Evolutionary conservation across 495 filamentous ascomycete genomes (phyloP).

Genomic region (Penicillium coffeae): DNA sequence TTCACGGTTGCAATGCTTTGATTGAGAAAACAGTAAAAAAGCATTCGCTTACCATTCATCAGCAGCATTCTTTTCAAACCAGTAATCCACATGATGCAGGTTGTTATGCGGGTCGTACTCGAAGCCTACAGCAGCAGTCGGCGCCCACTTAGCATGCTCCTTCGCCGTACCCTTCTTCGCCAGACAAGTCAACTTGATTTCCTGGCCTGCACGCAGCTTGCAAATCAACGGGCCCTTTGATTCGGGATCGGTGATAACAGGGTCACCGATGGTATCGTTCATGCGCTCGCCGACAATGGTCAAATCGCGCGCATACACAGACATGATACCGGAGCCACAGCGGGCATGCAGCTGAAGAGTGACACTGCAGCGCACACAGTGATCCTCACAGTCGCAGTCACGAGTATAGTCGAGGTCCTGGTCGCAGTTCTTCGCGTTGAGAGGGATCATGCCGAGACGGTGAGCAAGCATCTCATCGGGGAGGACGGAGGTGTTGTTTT

Average conservation of each 20-base stretch:
- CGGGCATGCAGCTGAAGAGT: conserved; percentile 76
- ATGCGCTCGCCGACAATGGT: conserved; percentile 56
- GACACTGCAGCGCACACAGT: conserved; percentile 87
- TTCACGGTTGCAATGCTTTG: no score
- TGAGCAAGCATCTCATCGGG: conserved; percentile 95
- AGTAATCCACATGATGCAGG: conserved; percentile 80
- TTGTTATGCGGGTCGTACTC: conserved; percentile 98
- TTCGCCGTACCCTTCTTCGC: conserved; percentile 99
- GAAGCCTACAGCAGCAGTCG: conserved; percentile 86
- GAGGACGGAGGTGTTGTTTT: conserved; percentile 88
- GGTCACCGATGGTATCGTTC: conserved; percentile 75
- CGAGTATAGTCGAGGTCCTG: conserved; percentile 79
- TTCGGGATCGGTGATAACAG: conserved; percentile 78
- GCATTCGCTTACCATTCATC: conserved; percentile 74
- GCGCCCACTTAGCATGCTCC: conserved; percentile 97
- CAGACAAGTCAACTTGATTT: conserved; percentile 82
- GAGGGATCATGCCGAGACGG: conserved; percentile 85
- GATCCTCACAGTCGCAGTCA: conserved; percentile 92
- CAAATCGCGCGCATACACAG: conserved; percentile 84
- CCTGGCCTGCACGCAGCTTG: conserved; percentile 84
- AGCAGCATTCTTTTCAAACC: conserved; percentile 83
- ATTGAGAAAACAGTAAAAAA: background rate
- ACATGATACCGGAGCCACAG: conserved; percentile 81
- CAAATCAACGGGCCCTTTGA: conserved; percentile 77
- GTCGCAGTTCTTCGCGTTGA: conserved; percentile 80